Percentiles rank a stretch among this genome's conserved stretches.
phyloP scores from a whole-genome alignment of 352 stramenopile species.

The Globisporangium echinulatum region DNA sequence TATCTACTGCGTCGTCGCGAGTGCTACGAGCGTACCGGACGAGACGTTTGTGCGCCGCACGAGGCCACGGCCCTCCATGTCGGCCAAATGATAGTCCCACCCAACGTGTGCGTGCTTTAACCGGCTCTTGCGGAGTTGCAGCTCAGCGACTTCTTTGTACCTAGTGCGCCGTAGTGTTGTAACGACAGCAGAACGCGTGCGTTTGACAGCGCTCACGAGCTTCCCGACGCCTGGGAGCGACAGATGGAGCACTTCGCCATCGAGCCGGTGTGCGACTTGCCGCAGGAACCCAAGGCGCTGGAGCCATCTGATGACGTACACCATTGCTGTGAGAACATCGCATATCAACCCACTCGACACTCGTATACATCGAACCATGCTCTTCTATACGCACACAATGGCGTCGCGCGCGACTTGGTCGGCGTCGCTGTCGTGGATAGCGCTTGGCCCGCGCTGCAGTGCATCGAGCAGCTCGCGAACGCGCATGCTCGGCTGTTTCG shows the following conservation, averaged over 20 bases:
- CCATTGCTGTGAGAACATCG: too few species aligned
- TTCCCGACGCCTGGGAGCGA: constrained; percentile 8
- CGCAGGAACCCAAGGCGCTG: constrained; percentile 51
- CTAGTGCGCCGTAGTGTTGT: too few species aligned
- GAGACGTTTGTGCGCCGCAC: constrained; percentile 47
- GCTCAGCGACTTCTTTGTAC: too few species aligned
- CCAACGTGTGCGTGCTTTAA: too few species aligned
- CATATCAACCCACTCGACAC: too few species aligned
- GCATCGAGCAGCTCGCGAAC: constrained; percentile 6
- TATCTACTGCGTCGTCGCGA: constrained; percentile 12
- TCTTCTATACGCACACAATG: constrained; percentile 6
- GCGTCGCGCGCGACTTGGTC: neutral
- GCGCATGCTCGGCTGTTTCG: constrained; percentile 4
- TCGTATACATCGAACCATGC: too few species aligned
- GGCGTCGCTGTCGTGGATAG: neutral
- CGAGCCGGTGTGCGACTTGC: constrained; percentile 25
- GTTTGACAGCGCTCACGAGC: too few species aligned
- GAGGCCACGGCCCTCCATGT: constrained; percentile 43
- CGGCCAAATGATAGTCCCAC: too few species aligned
- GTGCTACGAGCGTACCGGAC: constrained; percentile 40
- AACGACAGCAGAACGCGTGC: too few species aligned
- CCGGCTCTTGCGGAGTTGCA: too few species aligned
- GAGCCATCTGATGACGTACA: constrained; percentile 13
- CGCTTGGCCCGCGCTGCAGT: neutral
- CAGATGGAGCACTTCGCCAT: constrained; percentile 41